Evolutionary conservation across 495 filamentous ascomycete genomes (phyloP).

Genomic region (Aspergillus haitiensis): DNA sequence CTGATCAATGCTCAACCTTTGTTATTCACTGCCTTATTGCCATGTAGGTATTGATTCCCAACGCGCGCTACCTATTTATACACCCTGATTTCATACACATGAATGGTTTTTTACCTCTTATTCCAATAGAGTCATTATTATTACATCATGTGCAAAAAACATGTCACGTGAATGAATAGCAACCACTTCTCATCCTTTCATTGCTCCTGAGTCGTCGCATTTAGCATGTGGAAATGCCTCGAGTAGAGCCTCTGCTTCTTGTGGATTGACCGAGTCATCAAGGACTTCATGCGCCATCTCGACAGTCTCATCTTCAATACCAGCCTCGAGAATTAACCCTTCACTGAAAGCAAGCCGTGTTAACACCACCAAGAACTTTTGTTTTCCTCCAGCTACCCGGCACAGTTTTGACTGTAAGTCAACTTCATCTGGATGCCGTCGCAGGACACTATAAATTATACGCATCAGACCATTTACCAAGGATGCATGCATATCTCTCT

Average conservation of each 20-base stretch:
- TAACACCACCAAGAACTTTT: conserved; percentile 65
- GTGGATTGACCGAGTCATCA: conserved; percentile 63
- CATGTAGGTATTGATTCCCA: too few species aligned
- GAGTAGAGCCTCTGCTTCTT: conserved; percentile 67
- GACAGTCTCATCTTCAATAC: conserved; percentile 65
- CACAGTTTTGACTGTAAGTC: conserved; percentile 59
- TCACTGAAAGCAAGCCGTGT: conserved; percentile 69
- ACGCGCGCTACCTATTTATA: too few species aligned
- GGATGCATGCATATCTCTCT: conserved; percentile 39
- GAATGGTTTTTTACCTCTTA: too few species aligned
- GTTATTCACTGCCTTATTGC: too few species aligned
- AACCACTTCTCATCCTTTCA: conserved; percentile 3
- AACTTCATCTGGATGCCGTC: conserved; percentile 46
- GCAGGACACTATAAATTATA: conserved; percentile 60
- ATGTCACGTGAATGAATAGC: neutral
- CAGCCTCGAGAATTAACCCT: conserved; percentile 58
- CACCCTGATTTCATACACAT: too few species aligned
- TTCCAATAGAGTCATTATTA: neutral
- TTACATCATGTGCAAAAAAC: conserved; percentile 3
- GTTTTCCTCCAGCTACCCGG: conserved; percentile 56
- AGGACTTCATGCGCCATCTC: conserved; percentile 65
- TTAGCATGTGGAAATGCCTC: conserved; percentile 54
- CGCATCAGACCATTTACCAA: conserved; percentile 62
- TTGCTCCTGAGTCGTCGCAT: conserved; percentile 26
- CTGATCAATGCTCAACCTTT: too few species aligned